Evolutionary conservation across 768 basidiomycete genomes (phyloP), one percentile per base, ranked within the genome.

Genomic region (Suillus plorans): DNA sequence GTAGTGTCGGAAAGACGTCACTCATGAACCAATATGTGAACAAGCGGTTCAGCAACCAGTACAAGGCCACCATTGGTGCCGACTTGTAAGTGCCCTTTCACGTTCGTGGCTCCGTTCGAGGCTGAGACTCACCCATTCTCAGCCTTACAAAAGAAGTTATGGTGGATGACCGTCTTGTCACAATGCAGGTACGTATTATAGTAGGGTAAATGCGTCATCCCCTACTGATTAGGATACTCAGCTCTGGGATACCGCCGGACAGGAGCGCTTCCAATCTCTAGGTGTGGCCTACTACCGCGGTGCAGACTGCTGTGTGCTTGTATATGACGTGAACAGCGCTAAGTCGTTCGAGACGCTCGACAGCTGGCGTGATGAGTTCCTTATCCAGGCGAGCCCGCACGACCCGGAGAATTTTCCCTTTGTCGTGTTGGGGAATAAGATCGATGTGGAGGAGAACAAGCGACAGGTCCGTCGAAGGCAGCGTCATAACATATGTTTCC

Each of bases 1-100:
- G 20, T 72, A 96, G 96, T 64, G 97, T 98, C 77, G 97, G 96
- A 50, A 99, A 99, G 90, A 99, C 97, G 49, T 99, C 97, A 36
- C 90, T 99, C 72, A 99, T 99, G 97, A 98, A 98, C 83, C 97
- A 99, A 81, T 99, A 97, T 82, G 97, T 99, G 69, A 99, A 98
- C 87, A 99, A 98, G 80, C 91, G 97, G 67, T 99, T 99, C 80
- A 95, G 92, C 78, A 97, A 96, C 81, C 97, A 98, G 81, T 99
- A 99, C 86, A 99, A 99, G 82, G 97, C 97, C 20, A 99, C 97
- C 67, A 97, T 97, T 75, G 95, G 95, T 65, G 95, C 95, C 65
- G 94, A 96, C 85, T 96, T 96, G 93, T 94, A 80, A 66, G 92
- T 84, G 69, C 57, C 58, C 41, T 59, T 58, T 55, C 58, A 64